These are phyloP conservation scores for Candida ponderosae DNA, from an alignment of 805 yeast genomes.

Conservation along the genomic window DNA sequence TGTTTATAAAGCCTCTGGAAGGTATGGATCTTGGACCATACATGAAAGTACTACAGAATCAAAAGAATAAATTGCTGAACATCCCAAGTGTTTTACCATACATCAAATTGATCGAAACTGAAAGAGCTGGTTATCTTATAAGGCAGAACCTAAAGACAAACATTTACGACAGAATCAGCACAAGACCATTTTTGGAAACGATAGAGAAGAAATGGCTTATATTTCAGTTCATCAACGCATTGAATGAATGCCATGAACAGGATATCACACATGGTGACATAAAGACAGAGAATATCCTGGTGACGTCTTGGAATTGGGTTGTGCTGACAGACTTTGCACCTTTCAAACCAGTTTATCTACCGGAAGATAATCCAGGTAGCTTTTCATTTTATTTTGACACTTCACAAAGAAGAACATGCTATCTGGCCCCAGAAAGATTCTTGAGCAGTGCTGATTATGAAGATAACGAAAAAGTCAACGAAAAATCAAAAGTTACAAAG, in stretches of 20 bases:
- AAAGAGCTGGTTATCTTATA: conserved; percentile 83
- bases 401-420: conserved; percentile 78
- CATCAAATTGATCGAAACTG: conserved; percentile 72
- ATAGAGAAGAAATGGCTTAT: conserved; percentile 80
- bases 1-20: conserved; percentile 68
- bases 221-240: conserved; percentile 65
- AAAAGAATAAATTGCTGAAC: conserved; percentile 33
- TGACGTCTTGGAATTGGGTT: conserved; percentile 87
- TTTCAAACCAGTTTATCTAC: conserved; percentile 76
- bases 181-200: conserved; percentile 78
- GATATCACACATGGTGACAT: conserved; percentile 82
- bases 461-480: conserved; percentile 3
- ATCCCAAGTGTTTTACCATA: conserved; percentile 65
- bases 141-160: conserved; percentile 76
- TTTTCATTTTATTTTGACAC: conserved; percentile 91
- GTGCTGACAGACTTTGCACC: conserved; percentile 76
- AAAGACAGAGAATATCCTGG: conserved; percentile 81
- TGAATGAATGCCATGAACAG: conserved; percentile 54
- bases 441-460: conserved; percentile 15
- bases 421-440: conserved; percentile 92
- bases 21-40: conserved; percentile 17
- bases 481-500: conserved; percentile 32
- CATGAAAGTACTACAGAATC: conserved; percentile 19
- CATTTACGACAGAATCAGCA: conserved; percentile 79
- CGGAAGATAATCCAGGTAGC: conserved; percentile 90